A percentile compares a stretch with the other conserved stretches of the same genome.
Conservation (phyloP, 305 asterid species). For the Solanum hybrid region DNA sequence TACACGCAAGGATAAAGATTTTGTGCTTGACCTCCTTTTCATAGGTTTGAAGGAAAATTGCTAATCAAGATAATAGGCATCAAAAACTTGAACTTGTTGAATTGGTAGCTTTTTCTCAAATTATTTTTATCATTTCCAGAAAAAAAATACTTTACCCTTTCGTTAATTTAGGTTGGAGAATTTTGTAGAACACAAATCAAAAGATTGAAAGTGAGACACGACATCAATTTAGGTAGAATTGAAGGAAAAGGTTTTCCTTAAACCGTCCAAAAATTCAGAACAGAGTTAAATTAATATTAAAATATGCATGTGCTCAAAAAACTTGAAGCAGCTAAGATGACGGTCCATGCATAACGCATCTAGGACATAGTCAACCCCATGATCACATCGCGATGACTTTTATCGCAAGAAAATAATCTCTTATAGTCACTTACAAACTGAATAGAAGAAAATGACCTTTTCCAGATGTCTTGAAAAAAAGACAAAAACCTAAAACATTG, state of each 20-base stretch:
- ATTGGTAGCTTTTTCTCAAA: neutral
- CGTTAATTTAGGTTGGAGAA: neutral
- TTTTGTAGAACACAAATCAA: neutral
- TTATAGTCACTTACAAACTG: neutral
- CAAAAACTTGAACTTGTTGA: neutral
- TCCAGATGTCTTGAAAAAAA: neutral
- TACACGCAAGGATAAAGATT: neutral
- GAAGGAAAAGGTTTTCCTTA: conserved; percentile 1
- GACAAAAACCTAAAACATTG: neutral
- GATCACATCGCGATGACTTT: neutral
- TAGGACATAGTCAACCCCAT: conserved; percentile 11
- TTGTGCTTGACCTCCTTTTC: neutral
- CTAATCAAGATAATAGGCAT: neutral
- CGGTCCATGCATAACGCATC: conserved; percentile 28
- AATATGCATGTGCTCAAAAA: neutral
- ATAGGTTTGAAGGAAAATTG: neutral
- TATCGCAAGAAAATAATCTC: neutral
- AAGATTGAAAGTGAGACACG: neutral
- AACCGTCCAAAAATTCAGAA: conserved; percentile 4
- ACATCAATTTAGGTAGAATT: neutral
- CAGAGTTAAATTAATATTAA: neutral
- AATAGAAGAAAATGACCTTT: neutral
- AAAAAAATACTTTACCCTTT: neutral
- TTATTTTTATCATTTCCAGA: neutral
- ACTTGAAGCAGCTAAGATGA: conserved; percentile 7